Conservation (phyloP, 805 yeast genomes). For the Candida palmyrensis region DNA sequence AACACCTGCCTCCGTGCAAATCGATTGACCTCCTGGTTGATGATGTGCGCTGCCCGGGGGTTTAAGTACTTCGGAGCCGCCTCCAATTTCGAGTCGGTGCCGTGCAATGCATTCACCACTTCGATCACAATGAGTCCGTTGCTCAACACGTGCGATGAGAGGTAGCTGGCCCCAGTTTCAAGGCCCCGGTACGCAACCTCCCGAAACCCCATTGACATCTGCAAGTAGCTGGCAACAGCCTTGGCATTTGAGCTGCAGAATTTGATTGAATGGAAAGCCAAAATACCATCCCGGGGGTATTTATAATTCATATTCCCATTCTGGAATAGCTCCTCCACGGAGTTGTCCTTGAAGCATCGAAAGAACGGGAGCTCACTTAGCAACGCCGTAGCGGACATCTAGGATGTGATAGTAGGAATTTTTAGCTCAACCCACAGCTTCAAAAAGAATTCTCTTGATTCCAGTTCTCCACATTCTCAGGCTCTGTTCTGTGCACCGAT, state of each 20-base stretch:
- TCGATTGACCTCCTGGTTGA: conserved; percentile 17
- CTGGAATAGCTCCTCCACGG: conserved; percentile 16
- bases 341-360: too few species aligned
- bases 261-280: conserved; percentile 61
- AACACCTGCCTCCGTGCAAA: conserved; percentile 2
- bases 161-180: conserved; percentile 57
- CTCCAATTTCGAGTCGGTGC: not conserved
- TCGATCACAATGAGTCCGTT: conserved; percentile 53
- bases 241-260: conserved; percentile 74
- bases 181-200: conserved; percentile 61
- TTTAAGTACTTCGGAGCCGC: not conserved
- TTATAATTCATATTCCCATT: conserved; percentile 14
- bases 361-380: too few species aligned
- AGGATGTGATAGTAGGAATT: too few species aligned
- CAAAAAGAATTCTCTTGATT: too few species aligned
- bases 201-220: conserved; percentile 56
- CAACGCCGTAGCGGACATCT: too few species aligned
- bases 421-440: too few species aligned
- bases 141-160: conserved; percentile 55
- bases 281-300: conserved; percentile 23
- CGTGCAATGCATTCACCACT: conserved; percentile 35
- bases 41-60: conserved; percentile 36
- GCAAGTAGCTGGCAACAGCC: conserved; percentile 52
- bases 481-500: too few species aligned
- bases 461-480: too few species aligned